These are phyloP conservation scores for Phlebopus sp. DNA, from an alignment of 1,284 basidiomycete species.

Conservation along the genomic window DNA sequence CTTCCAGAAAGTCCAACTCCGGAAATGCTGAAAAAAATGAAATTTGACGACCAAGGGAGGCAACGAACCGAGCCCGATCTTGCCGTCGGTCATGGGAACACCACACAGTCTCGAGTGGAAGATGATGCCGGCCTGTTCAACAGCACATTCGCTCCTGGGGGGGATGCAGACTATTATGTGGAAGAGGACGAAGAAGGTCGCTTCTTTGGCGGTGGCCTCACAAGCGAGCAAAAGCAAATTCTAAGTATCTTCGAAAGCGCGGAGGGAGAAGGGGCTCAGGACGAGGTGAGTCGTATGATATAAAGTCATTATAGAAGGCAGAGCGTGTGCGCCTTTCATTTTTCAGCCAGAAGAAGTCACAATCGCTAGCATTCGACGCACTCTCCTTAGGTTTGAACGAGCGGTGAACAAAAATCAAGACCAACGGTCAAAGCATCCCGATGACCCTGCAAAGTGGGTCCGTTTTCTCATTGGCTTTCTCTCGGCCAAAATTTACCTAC, in stretches of 20 bases:
- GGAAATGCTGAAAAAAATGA: slow-evolving; percentile 79
- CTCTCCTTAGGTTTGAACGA: slow-evolving; percentile 82
- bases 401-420: slow-evolving; percentile 93
- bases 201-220: slow-evolving; percentile 91
- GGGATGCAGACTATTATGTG: slow-evolving; percentile 83
- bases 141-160: slow-evolving; percentile 69
- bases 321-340: slow-evolving; percentile 1
- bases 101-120: slow-evolving; percentile 42
- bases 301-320: slow-evolving; percentile 21
- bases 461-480: neutral
- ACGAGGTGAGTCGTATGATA: slow-evolving; percentile 53
- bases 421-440: slow-evolving; percentile 87
- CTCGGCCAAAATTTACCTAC: slow-evolving; percentile 4
- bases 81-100: slow-evolving; percentile 14
- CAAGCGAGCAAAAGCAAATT: slow-evolving; percentile 86
- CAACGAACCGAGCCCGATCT: slow-evolving; percentile 5
- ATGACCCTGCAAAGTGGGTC: slow-evolving; percentile 84
- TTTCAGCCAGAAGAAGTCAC: slow-evolving; percentile 64
- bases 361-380: slow-evolving; percentile 67
- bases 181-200: slow-evolving; percentile 92
- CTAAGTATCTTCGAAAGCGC: slow-evolving; percentile 85
- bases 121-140: slow-evolving; percentile 52
- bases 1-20: slow-evolving; percentile 80
- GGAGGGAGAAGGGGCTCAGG: slow-evolving; percentile 58
- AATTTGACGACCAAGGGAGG: slow-evolving; percentile 41